Evolutionary conservation across 2,329 filamentous ascomycete species (phyloP).

Genomic region (Penicillium sp.): DNA sequence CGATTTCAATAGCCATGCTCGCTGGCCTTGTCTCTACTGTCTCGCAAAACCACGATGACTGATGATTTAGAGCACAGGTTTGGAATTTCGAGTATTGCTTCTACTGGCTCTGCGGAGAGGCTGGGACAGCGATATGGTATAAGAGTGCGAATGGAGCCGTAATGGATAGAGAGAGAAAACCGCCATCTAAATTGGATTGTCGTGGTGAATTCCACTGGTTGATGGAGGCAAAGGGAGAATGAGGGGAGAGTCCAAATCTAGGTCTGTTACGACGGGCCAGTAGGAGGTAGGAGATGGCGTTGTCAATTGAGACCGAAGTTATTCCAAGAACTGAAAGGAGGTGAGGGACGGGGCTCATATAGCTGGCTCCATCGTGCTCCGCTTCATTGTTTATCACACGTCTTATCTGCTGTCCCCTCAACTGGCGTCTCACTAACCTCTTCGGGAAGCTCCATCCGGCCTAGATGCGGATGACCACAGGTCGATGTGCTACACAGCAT

Average conservation of each 20-base stretch:
- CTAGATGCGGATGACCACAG: not conserved
- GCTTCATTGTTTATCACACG: constrained; percentile 5
- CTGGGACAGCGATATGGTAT: constrained; percentile 38
- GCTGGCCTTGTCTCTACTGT: constrained; percentile 22
- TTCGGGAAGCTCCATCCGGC: constrained; percentile 29
- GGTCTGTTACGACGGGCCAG: constrained; percentile 8
- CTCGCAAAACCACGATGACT: constrained; percentile 8
- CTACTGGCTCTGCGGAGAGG: constrained; percentile 36
- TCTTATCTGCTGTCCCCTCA: constrained; percentile 15
- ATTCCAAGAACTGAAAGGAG: not conserved
- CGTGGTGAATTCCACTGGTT: constrained; percentile 21
- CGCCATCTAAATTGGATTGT: constrained; percentile 35
- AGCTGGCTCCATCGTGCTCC: constrained; percentile 13
- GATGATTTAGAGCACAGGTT: constrained; percentile 20
- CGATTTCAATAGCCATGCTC: constrained; percentile 57
- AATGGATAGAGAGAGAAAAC: constrained; percentile 34
- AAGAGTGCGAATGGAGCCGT: constrained; percentile 35
- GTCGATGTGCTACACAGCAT: not conserved
- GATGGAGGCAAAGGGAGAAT: constrained; percentile 4
- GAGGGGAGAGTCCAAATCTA: constrained; percentile 1
- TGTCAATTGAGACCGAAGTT: constrained; percentile 7
- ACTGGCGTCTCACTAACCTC: constrained; percentile 18
- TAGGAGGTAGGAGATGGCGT: constrained; percentile 3
- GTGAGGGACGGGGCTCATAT: constrained; percentile 21
- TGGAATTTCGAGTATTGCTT: constrained; percentile 24